Evolutionary conservation across 805 yeast genomes (phyloP).

Genomic region (Ogataea kodamae): DNA sequence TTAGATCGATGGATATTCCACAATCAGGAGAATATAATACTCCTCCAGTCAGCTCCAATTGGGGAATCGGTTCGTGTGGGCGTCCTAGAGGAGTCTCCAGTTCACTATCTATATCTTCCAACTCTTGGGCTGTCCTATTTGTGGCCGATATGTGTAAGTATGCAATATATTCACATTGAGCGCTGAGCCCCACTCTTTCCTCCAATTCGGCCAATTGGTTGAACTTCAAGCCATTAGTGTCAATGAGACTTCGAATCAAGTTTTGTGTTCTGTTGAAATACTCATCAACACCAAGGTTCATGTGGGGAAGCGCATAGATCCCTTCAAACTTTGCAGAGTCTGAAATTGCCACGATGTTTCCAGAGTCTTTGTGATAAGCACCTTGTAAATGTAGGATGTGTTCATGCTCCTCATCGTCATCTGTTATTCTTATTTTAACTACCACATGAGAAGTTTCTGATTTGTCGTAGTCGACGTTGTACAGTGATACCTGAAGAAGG

Average conservation of each 20-base stretch:
- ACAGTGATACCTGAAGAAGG: constrained; percentile 17
- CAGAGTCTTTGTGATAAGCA: constrained; percentile 62
- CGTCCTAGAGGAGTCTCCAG: constrained; percentile 70
- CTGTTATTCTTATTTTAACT: constrained; percentile 34
- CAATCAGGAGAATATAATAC: constrained; percentile 87
- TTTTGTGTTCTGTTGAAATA: constrained; percentile 44
- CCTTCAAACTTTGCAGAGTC: constrained; percentile 65
- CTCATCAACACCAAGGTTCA: constrained; percentile 38
- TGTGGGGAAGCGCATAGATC: constrained; percentile 57
- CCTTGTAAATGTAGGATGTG: constrained; percentile 54
- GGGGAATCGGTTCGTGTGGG: constrained; percentile 63
- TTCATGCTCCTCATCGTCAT: constrained; percentile 45
- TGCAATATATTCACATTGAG: constrained; percentile 66
- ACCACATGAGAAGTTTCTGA: constrained; percentile 34
- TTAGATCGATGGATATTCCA: constrained; percentile 50
- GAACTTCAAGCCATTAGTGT: constrained; percentile 40
- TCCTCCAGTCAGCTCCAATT: constrained; percentile 50
- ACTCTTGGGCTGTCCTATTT: constrained; percentile 46
- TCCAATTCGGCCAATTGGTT: constrained; percentile 37
- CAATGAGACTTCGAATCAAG: constrained; percentile 41
- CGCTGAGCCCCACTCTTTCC: constrained; percentile 29
- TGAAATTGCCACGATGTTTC: constrained; percentile 56
- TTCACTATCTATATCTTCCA: constrained; percentile 68
- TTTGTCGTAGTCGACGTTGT: constrained; percentile 15
- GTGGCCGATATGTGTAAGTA: constrained; percentile 71